These are phyloP conservation scores for Ceratocystis eucalypticola DNA, from an alignment of 2,329 filamentous ascomycete genomes.

Conservation along the genomic window DNA sequence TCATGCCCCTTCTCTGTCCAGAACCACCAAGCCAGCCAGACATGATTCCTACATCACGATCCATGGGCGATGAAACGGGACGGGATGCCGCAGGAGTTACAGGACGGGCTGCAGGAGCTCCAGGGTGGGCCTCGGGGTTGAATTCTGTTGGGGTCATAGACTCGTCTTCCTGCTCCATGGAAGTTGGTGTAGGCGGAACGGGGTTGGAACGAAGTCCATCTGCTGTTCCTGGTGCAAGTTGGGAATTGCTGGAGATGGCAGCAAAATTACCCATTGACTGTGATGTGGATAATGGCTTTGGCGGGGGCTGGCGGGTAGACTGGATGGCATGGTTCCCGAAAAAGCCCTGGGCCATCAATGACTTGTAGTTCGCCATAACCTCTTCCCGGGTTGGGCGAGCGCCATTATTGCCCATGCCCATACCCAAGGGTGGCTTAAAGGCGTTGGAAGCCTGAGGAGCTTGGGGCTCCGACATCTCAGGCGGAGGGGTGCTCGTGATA, in stretches of 20 bases:
- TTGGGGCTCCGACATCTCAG: neutral
- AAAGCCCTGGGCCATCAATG: constrained; percentile 44
- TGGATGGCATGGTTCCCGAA: constrained; percentile 45
- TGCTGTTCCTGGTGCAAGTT: constrained; percentile 13
- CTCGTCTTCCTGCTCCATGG: constrained; percentile 9
- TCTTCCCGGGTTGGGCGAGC: constrained; percentile 31
- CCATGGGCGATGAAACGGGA: constrained; percentile 22
- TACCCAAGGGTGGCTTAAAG: constrained; percentile 7
- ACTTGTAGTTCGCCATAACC: constrained; percentile 42
- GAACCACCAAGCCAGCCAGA: constrained; percentile 8
- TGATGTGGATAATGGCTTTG: constrained; percentile 18
- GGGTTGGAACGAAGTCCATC: constrained; percentile 15
- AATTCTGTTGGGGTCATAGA: constrained; percentile 12
- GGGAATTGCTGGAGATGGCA: constrained; percentile 14
- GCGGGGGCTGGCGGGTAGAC: constrained; percentile 37
- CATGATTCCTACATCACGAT: constrained; percentile 14
- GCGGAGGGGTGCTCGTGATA: neutral
- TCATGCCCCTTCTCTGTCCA: constrained; percentile 34
- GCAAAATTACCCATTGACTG: constrained; percentile 17
- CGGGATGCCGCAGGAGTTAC: constrained; percentile 4
- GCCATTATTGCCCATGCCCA: constrained; percentile 14
- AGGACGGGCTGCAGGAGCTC: constrained; percentile 19
- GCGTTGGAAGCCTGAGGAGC: neutral
- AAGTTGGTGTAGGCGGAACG: constrained; percentile 18
- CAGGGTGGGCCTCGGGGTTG: constrained; percentile 20